Percentiles rank a stretch among this genome's conserved stretches.
Evolutionary conservation across 257 asterid species (phyloP).

Genomic region (Ehretia macrophylla): DNA sequence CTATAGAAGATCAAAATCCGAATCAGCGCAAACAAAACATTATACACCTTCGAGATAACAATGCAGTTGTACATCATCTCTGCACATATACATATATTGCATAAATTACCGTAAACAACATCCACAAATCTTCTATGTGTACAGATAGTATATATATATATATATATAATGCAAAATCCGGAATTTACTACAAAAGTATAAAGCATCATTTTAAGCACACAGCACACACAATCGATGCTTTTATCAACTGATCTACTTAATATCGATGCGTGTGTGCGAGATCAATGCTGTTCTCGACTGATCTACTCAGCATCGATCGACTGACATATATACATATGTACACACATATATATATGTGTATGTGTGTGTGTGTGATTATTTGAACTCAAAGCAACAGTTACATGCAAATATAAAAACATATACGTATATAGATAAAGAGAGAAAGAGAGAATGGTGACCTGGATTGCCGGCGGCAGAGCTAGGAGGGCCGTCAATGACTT

Average conservation of each 20-base stretch:
- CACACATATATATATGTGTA: not conserved
- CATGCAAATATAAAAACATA: not conserved
- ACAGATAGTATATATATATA: too few species aligned
- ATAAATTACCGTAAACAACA: too few species aligned
- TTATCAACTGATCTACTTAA: slow-evolving; percentile 8
- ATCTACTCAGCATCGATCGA: too few species aligned
- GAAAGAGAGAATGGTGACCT: slow-evolving; percentile 31
- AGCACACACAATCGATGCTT: not conserved
- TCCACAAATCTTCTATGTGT: not conserved
- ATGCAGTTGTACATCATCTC: not conserved
- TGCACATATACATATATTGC: too few species aligned
- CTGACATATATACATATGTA: too few species aligned
- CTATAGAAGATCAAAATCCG: not conserved
- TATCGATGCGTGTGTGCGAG: not conserved
- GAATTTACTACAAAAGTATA: too few species aligned
- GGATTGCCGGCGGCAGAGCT: slow-evolving; percentile 99
- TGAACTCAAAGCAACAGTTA: not conserved
- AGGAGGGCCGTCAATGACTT: slow-evolving; percentile 75
- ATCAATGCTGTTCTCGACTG: too few species aligned
- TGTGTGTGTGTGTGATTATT: not conserved
- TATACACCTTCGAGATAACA: not conserved
- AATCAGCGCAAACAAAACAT: not conserved
- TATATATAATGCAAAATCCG: too few species aligned
- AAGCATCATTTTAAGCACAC: not conserved
- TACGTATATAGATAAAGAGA: not conserved